These are phyloP conservation scores for Sechiopsis laciniata DNA, from an alignment of 306 rosid genomes.

Conservation along the genomic window DNA sequence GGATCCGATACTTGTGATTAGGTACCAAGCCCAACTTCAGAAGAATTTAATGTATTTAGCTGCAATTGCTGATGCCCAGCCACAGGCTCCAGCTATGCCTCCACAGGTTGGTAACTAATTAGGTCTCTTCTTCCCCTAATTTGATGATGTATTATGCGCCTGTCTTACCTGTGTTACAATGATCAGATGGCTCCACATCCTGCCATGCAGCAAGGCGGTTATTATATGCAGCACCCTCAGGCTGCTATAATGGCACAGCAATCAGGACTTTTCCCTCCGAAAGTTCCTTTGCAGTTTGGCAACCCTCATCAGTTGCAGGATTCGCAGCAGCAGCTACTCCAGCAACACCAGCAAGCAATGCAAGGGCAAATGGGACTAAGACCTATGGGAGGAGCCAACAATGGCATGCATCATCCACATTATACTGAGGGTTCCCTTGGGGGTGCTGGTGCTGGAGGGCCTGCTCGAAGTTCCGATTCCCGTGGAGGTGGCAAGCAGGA, in stretches of 20 bases:
- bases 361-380: slow-evolving; percentile 90
- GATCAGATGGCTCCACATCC: slow-evolving; percentile 85
- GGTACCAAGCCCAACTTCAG: slow-evolving; percentile 98
- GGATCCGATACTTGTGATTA: slow-evolving; percentile 9
- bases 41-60: slow-evolving; percentile 97
- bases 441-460: slow-evolving; percentile 54
- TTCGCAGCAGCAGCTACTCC: slow-evolving; percentile 58
- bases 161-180: slow-evolving; percentile 26
- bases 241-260: slow-evolving; percentile 95
- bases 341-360: slow-evolving; percentile 65
- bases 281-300: slow-evolving; percentile 71
- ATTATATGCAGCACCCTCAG: slow-evolving; percentile 88
- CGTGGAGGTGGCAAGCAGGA: slow-evolving; percentile 76
- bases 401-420: slow-evolving; percentile 77
- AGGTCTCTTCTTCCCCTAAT: slow-evolving; percentile 1
- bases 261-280: slow-evolving; percentile 68
- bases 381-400: slow-evolving; percentile 53
- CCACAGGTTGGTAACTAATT: slow-evolving; percentile 57
- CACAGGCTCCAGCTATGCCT: slow-evolving; percentile 75
- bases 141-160: slow-evolving; percentile 13
- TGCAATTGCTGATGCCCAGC: slow-evolving; percentile 98
- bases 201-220: slow-evolving; percentile 80
- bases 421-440: slow-evolving; percentile 50
- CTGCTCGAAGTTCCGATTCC: slow-evolving; percentile 31
- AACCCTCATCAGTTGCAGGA: slow-evolving; percentile 83